Evolutionary conservation across 305 asterid species (phyloP).

Genomic region (Fraxinus angustifolia): DNA sequence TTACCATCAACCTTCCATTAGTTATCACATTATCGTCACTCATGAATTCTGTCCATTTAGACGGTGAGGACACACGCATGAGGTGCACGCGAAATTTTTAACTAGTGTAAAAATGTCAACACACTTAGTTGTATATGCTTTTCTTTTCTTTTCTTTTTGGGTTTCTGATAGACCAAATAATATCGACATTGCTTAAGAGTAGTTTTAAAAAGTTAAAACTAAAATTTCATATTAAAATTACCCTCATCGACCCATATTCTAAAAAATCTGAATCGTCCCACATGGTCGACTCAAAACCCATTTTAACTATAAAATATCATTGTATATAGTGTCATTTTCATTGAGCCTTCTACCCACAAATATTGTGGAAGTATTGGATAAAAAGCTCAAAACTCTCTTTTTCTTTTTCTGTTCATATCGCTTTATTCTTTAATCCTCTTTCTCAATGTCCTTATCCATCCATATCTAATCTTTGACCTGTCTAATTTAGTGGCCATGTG

Average conservation of each 20-base stretch:
- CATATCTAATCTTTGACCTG: conserved; percentile 34
- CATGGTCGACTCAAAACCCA: neutral
- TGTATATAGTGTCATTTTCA: neutral
- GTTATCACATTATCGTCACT: neutral
- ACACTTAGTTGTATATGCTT: neutral
- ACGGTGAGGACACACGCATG: neutral
- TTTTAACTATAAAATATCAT: neutral
- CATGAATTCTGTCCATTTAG: neutral
- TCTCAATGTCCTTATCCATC: conserved; percentile 42
- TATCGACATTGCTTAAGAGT: neutral
- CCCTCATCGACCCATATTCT: neutral
- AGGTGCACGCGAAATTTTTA: neutral
- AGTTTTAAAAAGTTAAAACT: neutral
- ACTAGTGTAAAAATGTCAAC: neutral
- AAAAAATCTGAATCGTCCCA: neutral
- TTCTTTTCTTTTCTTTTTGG: neutral
- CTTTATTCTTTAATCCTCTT: conserved; percentile 34
- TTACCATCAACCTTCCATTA: neutral
- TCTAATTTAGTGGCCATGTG: conserved; percentile 37
- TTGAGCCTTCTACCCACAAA: neutral
- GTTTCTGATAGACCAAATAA: neutral
- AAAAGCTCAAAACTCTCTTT: conserved; percentile 2
- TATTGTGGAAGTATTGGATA: neutral
- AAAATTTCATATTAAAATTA: neutral
- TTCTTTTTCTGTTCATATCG: neutral